Conservation (phyloP, 2,329 filamentous ascomycete species). For the Cadophora sp. region DNA sequence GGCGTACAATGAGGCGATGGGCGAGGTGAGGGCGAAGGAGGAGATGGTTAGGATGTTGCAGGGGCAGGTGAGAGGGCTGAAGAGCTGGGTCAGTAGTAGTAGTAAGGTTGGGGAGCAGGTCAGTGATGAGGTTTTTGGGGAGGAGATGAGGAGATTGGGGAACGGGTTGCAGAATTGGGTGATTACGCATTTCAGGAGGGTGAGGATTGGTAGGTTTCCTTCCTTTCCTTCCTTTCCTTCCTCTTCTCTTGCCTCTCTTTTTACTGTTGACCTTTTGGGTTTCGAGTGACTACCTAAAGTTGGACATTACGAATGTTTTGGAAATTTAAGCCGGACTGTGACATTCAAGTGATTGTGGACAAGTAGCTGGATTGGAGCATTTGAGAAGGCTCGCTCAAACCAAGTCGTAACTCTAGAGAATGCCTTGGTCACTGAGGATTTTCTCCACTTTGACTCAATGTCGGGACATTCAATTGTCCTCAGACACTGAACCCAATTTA, state of each 20-base stretch:
- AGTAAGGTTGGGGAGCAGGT: conserved; percentile 65
- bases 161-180: conserved; percentile 79
- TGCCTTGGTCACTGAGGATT: background rate
- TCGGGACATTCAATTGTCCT: background rate
- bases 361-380: background rate
- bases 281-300: background rate
- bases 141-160: conserved; percentile 65
- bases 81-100: conserved; percentile 73
- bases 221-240: background rate
- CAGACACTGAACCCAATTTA: background rate
- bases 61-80: conserved; percentile 69
- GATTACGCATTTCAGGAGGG: conserved; percentile 70
- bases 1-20: conserved; percentile 55
- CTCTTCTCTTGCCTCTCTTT: background rate
- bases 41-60: conserved; percentile 61
- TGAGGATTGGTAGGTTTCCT: conserved; percentile 54
- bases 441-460: background rate
- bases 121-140: conserved; percentile 71
- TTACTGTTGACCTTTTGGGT: conserved; percentile 2
- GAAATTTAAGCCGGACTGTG: background rate
- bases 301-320: background rate
- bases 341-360: background rate
- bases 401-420: background rate
- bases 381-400: background rate
- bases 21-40: conserved; percentile 57